phyloP scores from a whole-genome alignment of 2,329 filamentous ascomycete species.

The Colletotrichum lini region DNA sequence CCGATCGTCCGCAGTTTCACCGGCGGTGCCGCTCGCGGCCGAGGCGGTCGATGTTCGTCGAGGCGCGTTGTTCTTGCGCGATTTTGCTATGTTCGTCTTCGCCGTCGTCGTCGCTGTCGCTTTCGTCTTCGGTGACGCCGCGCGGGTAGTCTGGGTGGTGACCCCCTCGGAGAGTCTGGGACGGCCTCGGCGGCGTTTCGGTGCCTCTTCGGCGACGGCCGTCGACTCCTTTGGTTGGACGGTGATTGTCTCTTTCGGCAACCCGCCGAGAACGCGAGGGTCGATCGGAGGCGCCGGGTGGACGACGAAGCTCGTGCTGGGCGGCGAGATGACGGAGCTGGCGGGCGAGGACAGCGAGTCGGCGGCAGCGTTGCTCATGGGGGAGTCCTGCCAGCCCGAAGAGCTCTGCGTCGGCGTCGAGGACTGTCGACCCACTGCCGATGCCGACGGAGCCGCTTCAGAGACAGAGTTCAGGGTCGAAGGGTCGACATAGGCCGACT shows the following conservation, averaged over 20 bases:
- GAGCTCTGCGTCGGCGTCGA: conserved; percentile 7
- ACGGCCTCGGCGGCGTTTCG: conserved; percentile 18
- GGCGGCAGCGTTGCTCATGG: not conserved
- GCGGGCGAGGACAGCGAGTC: conserved; percentile 10
- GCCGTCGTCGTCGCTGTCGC: not conserved
- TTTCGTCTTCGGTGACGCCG: not conserved
- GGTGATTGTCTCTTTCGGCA: not conserved
- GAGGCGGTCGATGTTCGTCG: conserved; percentile 31
- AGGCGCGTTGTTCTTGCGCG: not conserved
- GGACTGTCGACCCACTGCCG: not conserved
- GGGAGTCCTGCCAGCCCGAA: conserved; percentile 20
- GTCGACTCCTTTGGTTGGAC: not conserved
- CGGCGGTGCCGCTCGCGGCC: not conserved
- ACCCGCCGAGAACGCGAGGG: not conserved
- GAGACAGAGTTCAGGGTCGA: not conserved
- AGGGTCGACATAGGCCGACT: not conserved
- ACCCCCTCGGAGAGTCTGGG: conserved; percentile 21
- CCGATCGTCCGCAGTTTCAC: not conserved
- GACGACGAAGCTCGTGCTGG: not conserved
- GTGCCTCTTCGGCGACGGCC: not conserved
- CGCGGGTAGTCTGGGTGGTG: not conserved
- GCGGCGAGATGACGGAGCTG: conserved; percentile 19
- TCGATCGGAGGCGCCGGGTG: conserved; percentile 10
- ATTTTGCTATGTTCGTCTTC: not conserved
- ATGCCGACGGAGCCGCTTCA: not conserved